Evolutionary conservation across 2,329 filamentous ascomycete genomes (phyloP), one percentile per base, ranked within the genome.

Genomic region (Talaromyces sp.): DNA sequence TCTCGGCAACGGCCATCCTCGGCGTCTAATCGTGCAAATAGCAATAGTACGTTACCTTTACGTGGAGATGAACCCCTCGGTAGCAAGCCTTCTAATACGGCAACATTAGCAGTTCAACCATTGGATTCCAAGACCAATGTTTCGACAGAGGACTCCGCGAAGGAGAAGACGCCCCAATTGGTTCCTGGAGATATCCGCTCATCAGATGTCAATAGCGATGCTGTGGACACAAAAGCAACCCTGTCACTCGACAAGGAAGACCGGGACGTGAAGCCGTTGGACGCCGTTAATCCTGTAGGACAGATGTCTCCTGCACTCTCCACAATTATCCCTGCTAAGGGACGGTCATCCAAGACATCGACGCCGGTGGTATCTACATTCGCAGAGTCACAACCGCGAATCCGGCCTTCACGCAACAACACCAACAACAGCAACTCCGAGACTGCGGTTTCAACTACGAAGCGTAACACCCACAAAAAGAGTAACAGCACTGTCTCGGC

Each of bases 1-100:
- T 85, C 72, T 37, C 77, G 77, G 45, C 77, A 89, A 53, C 78
- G 83, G 36, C 83, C 85, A 2, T 73, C 86, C 1, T 82, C 84
- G 2, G 78, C 83, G 10, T 83, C 86, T 2, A 86, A 78, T 63
- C 87, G 85, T 63, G 62, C 70, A 28, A 75, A 80, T 15, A 88
- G 84, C 66, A 82, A 81, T 57, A 78, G 72, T 66, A 69, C 64
- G 59, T 72, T 73, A 25, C 61, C 67, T 53, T 66, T 63, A 33
- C 65, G 55, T 46, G 69, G 68, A 58, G 66, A 70, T 41, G 69
- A 73, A 54, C n/a, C 43, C 43, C 31, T 57, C 70, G 36, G 63
- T 65, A 1, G 64, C 67, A 17, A 55, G 46, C 51, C 66, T 37
- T 57, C 59, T 71, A 67, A 72, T 58, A 17, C 41, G 39, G 21